Evolutionary conservation across 805 yeast genomes (phyloP).

Genomic region (Wickerhamiella sorbophila): DNA sequence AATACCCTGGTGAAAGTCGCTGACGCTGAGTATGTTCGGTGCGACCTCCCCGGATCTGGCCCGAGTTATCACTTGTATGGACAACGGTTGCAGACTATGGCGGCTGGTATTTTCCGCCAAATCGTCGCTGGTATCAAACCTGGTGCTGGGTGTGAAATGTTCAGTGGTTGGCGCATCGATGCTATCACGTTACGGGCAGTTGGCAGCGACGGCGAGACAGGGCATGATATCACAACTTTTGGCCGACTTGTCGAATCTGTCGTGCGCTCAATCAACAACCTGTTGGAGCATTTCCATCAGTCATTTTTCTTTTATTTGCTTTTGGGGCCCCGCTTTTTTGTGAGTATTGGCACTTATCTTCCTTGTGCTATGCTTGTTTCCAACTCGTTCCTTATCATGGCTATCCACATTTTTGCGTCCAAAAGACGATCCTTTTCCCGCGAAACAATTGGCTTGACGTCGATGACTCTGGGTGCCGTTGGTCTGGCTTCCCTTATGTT

Average conservation of each 20-base stretch:
- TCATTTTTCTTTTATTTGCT: conserved; percentile 85
- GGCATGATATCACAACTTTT: conserved; percentile 76
- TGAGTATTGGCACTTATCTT: conserved; percentile 84
- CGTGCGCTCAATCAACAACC: conserved; percentile 77
- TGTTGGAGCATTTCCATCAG: conserved; percentile 92
- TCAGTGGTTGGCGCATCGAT: conserved; percentile 93
- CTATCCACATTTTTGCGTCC: conserved; percentile 31
- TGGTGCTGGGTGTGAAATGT: conserved; percentile 71
- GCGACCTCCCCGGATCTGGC: conserved; percentile 42
- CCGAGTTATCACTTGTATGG: conserved; percentile 31
- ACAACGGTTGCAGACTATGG: conserved; percentile 40
- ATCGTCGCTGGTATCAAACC: conserved; percentile 54
- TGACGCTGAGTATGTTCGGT: conserved; percentile 60
- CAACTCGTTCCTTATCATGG: conserved; percentile 50
- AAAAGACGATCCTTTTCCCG: not conserved
- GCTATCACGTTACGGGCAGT: conserved; percentile 66
- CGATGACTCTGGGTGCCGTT: conserved; percentile 21
- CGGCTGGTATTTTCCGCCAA: conserved; percentile 52
- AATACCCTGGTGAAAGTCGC: conserved; percentile 66
- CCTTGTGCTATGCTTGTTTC: conserved; percentile 73
- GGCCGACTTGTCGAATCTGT: conserved; percentile 83
- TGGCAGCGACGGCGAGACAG: conserved; percentile 40
- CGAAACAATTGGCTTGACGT: conserved; percentile 21
- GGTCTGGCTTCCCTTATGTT: conserved; percentile 3
- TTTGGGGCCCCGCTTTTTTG: conserved; percentile 64